Evolutionary conservation across 768 basidiomycete genomes (phyloP).

Genomic region (Xanthoconium stramineum): DNA sequence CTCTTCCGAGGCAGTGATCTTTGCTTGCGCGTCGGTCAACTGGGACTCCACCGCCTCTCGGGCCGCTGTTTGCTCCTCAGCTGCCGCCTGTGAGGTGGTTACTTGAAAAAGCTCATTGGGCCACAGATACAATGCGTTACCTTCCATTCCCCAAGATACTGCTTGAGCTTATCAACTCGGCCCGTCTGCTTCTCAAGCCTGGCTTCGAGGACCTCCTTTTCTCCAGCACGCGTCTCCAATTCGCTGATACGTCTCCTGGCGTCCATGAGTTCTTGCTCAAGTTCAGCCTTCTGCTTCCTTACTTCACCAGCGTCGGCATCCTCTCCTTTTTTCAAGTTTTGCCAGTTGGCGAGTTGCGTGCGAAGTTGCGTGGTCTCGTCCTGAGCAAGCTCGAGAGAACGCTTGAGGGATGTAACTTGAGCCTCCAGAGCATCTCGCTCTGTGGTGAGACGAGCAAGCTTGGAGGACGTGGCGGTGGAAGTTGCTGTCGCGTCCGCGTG

Average conservation of each 20-base stretch:
- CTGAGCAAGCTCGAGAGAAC: conserved; percentile 54
- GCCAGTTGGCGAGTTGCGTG: conserved; percentile 68
- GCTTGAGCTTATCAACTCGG: conserved; percentile 42
- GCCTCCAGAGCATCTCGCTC: conserved; percentile 57
- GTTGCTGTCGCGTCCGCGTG: conserved; percentile 48
- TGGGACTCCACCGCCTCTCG: conserved; percentile 34
- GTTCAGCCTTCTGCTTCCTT: conserved; percentile 51
- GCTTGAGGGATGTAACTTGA: conserved; percentile 52
- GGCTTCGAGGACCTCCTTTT: conserved; percentile 31
- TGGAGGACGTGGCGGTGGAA: conserved; percentile 43
- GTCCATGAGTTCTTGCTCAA: conserved; percentile 54
- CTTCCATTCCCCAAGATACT: conserved; percentile 43
- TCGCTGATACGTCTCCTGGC: conserved; percentile 37
- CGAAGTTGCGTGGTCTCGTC: conserved; percentile 53
- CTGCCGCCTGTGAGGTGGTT: conserved; percentile 34
- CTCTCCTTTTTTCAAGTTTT: conserved; percentile 61
- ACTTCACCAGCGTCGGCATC: conserved; percentile 54
- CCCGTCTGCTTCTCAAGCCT: conserved; percentile 43
- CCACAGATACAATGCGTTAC: conserved; percentile 29
- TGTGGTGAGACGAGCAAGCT: conserved; percentile 54
- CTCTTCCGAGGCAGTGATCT: conserved; percentile 31
- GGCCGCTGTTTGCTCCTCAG: conserved; percentile 36
- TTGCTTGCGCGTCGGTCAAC: conserved; percentile 32
- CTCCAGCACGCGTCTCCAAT: conserved; percentile 22
- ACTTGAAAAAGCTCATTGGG: neutral